Evolutionary conservation across 1,284 basidiomycete species (phyloP), one percentile per base, ranked within the genome.

Genomic region (Apiotrichum domesticum): DNA sequence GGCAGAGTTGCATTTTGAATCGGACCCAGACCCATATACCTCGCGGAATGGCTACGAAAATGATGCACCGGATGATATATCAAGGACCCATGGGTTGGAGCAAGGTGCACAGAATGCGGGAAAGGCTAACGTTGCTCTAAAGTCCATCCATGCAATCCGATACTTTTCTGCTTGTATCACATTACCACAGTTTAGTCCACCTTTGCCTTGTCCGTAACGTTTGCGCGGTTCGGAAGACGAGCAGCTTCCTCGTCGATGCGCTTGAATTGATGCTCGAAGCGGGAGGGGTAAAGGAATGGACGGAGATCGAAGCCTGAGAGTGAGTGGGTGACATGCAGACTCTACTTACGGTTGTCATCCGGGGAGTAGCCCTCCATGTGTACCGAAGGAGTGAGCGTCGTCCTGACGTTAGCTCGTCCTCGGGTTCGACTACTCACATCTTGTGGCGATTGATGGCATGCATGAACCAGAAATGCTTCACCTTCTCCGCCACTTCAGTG

Each of bases 381-480:
- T 66, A 98, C 98, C 3, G 90, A 84, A 1, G 95, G 96, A 1
- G 96, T 98, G 61, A 99, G 73, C 0, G 94, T 98, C 8, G 96
- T 98, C 74, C 72, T 75, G 49, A 33, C 14, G 48, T 51, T 37
- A 45, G 51, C 21, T 14, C 8, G 32, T 15, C 34, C 41, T 3
- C 34, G 37, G 9, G 8, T 39, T 39, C 35, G 3, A 13, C 21
- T 9, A 63, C 73, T 63, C 48, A 72, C 95, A 98, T 98, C 83
- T 98, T 98, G 78, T 98, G 95, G 53, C 96, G 79, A 75, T 98
- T 99, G 57, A 94, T 82, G 0, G 95, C 95, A 67, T 99, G 87
- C 73, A 95, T 91, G 69, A 94, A 96, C 81, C 92, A 98, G 81
- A 98, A 98, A 56, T 87, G 79, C 75, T 98, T 98, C 66, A 98